Percentiles rank a stretch among this genome's conserved stretches.
Conservation (phyloP, 441 rosid genomes). For the Heliophila coronopifolia region DNA sequence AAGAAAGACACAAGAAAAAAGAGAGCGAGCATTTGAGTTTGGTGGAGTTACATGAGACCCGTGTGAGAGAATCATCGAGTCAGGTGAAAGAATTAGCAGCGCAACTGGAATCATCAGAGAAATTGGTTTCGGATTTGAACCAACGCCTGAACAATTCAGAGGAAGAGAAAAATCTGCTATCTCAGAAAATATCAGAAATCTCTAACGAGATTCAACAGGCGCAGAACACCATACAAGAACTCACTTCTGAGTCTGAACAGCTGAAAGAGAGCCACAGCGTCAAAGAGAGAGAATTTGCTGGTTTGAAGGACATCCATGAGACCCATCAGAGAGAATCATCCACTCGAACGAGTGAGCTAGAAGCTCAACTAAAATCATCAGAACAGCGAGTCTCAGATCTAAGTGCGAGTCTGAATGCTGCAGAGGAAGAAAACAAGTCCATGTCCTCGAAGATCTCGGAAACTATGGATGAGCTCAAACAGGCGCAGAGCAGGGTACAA, state of each 20-base stretch:
- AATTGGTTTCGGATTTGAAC: constrained; percentile 2
- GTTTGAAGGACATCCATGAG: constrained; percentile 26
- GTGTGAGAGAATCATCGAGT: constrained; percentile 31
- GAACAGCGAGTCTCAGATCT: constrained; percentile 49
- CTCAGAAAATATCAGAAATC: constrained; percentile 40
- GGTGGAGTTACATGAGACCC: constrained; percentile 41
- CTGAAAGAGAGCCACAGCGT: constrained; percentile 31
- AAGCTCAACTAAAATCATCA: constrained; percentile 43
- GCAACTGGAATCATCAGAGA: constrained; percentile 13
- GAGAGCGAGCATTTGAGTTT: constrained; percentile 48
- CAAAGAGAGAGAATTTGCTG: constrained; percentile 15
- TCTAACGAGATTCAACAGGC: constrained; percentile 41
- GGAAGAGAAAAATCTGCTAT: constrained; percentile 27
- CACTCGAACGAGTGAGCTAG: constrained; percentile 30
- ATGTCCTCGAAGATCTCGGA: constrained; percentile 30
- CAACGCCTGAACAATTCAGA: constrained; percentile 13
- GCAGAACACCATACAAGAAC: constrained; percentile 41
- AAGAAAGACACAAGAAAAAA: constrained; percentile 31
- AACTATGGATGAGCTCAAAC: constrained; percentile 28
- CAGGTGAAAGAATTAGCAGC: constrained; percentile 41
- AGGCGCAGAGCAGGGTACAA: constrained; percentile 36
- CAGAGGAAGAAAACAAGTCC: constrained; percentile 35
- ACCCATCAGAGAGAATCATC: constrained; percentile 37
- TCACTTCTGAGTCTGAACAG: constrained; percentile 37
- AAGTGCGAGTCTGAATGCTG: constrained; percentile 31